Evolutionary conservation across 164 flowering plant species (phyloP).

Genomic region (Vitis cinerea): DNA sequence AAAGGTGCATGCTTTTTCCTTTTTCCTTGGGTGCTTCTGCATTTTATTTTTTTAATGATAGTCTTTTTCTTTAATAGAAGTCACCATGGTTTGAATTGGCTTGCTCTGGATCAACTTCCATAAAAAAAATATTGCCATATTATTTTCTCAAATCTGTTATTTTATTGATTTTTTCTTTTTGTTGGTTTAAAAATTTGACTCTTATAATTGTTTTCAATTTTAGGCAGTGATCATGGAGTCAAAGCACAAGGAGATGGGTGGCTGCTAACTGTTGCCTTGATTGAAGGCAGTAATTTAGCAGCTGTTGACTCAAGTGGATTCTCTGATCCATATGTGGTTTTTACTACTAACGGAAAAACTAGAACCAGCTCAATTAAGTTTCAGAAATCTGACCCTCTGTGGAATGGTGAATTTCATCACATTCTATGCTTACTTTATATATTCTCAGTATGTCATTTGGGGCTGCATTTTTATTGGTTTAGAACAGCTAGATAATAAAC

Average conservation of each 20-base stretch:
- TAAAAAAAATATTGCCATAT: not conserved
- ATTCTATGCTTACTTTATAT: not conserved
- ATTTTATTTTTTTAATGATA: not conserved
- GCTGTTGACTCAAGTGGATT: slow-evolving; percentile 84
- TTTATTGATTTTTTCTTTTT: not conserved
- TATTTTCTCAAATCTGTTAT: not conserved
- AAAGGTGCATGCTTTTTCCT: not conserved
- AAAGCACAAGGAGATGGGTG: slow-evolving; percentile 98
- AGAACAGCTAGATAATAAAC: not conserved
- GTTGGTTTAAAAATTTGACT: not conserved
- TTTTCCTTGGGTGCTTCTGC: not conserved
- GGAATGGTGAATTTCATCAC: slow-evolving; percentile 69
- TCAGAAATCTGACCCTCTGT: slow-evolving; percentile 75
- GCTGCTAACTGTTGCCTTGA: slow-evolving; percentile 90
- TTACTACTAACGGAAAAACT: slow-evolving; percentile 88
- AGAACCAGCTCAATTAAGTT: slow-evolving; percentile 95
- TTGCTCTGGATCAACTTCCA: not conserved
- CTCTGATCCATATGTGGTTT: slow-evolving; percentile 92
- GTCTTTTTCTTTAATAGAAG: not conserved
- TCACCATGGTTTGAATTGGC: not conserved
- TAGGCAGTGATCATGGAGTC: slow-evolving; percentile 94
- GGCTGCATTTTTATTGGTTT: not conserved
- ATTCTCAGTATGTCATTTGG: not conserved
- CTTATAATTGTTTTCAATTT: not conserved
- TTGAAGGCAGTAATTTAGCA: slow-evolving; percentile 81